Evolutionary conservation across 2,329 filamentous ascomycete species (phyloP).

Genomic region (Neonectria ditissima): DNA sequence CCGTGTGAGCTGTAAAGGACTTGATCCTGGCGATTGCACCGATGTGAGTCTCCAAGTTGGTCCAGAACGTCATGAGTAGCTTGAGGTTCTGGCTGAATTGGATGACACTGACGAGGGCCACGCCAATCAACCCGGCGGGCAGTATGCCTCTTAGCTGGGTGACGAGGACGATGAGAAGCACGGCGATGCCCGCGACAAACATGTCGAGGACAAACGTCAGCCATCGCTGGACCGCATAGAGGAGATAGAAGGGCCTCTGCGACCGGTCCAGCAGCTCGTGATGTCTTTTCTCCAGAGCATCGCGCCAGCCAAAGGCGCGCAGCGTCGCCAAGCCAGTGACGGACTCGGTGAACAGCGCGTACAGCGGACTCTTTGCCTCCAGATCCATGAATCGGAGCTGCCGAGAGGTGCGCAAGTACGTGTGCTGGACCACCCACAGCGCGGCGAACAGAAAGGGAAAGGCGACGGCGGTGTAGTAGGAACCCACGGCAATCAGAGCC

Average conservation of each 20-base stretch:
- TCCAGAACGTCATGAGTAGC: constrained; percentile 49
- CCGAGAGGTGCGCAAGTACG: constrained; percentile 62
- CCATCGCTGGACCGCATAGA: constrained; percentile 45
- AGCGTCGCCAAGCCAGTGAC: constrained; percentile 60
- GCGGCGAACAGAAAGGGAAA: constrained; percentile 19
- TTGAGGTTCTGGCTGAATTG: constrained; percentile 46
- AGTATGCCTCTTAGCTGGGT: constrained; percentile 31
- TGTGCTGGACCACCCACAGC: constrained; percentile 30
- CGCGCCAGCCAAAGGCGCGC: constrained; percentile 61
- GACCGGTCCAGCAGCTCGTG: constrained; percentile 54
- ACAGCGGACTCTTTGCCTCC: constrained; percentile 62
- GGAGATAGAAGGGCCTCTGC: constrained; percentile 61
- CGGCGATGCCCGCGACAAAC: constrained; percentile 36
- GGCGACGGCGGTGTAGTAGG: constrained; percentile 34
- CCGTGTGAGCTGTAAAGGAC: constrained; percentile 31
- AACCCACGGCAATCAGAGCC: constrained; percentile 33
- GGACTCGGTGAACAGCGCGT: constrained; percentile 62
- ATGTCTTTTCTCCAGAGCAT: constrained; percentile 49
- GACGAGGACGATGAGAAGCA: constrained; percentile 33
- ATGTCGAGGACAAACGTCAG: constrained; percentile 41
- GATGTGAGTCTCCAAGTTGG: constrained; percentile 44
- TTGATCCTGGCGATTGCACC: constrained; percentile 44
- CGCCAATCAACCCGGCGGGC: constrained; percentile 35
- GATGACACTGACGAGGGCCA: constrained; percentile 45
- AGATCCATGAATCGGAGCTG: constrained; percentile 65